Evolutionary conservation across 2,329 filamentous ascomycete genomes (phyloP), one percentile per base, ranked within the genome.

Genomic region (Apiospora malaysiana): DNA sequence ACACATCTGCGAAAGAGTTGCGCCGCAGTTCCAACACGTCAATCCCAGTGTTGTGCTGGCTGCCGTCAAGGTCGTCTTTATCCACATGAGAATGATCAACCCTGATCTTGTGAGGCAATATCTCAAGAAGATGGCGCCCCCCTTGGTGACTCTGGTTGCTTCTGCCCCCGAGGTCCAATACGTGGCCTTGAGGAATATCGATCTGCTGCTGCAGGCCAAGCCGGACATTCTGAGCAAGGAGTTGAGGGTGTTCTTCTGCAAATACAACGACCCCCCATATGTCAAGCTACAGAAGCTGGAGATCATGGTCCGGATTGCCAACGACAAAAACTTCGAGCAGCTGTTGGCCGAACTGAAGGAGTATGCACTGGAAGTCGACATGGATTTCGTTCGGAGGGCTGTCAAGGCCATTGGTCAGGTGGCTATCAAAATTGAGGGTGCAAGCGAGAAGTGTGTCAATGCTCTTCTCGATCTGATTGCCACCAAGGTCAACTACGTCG

Each of bases 271-370:
- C 77, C 95, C 96, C 1, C 94, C 94, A 27, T 99, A 99, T 80
- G 91, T 99, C 77, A 99, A 99, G 82, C 90, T 99, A 72, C 93
- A 97, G 80, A 99, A 99, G 80, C 89, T 99, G 68, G 96, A 99
- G 80, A 98, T 98, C 74, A 98, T 99, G 96, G 95, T 99, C 66
- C 92, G 96, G 81, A 98, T 99, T 90, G 94, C 95, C 72, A 98
- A 98, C 83, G 95, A 98, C 76, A 93, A 92, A 79, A 99, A 98
- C 79, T 95, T 95, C 72, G 96, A 99, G 79, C 96, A 98, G 79
- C 87, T 99, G 37, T 86, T 99, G 21, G 93, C 95, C 14, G 96
- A 99, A 81, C 82, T 99, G 79, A 98, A 97, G 82, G 96, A 99
- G 81, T 99, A 99, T 77, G 96, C 96, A 9, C 86, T 98, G 76